Base-by-base conservation (phyloP, 1,284 basidiomycete genomes). In the Fomitopsis palustris region DNA sequence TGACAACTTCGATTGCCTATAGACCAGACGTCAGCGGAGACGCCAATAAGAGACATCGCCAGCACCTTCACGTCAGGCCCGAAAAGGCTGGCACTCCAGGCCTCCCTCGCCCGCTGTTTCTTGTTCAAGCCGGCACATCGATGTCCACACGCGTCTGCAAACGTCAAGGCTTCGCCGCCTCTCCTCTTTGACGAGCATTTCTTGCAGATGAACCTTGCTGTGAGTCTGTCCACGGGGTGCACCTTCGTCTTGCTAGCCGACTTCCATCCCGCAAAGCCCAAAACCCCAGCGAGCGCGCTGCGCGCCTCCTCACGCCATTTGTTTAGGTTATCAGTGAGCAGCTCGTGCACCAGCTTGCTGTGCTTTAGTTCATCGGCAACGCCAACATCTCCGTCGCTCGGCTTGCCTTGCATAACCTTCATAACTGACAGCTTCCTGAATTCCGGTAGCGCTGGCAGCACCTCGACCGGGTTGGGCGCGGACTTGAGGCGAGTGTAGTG, bases 191-290 rank as follows among this genome's bases (percentile, higher is more conserved):
- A 62, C 38, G 64, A 56, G 64, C 88, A 90, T 49, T 67, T 65
- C 58, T 68, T 77, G 67, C 88, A 90, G 27, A 72, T 67, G 69
- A 87, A 90, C 25, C 82, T 72, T 0, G 86, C 84, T 6, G 81
- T 84, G 14, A 85, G 59, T 51, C 85, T 76, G 42, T 86, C 78
- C 16, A 80, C 78, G 0, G 86, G 87, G 69, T 84, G 82, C 7
- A 86, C 58, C 55, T 74, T 68, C 27, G 72, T 77, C 53, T 65
- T 76, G 66, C 77, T 81, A 10, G 80, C 72, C 21, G 74, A 74
- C 65, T 75, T 80, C 81, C 82, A 87, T 23, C 76, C 69, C 16
- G 74, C 69, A 59, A 75, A 76, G 0, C 84, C 87, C 6, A 88
- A 69, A 17, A 78, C 64, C 7, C 62, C 68, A 5, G 75, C 77